Base-by-base conservation (phyloP, 495 filamentous ascomycete species). In the Neurospora terricola region DNA sequence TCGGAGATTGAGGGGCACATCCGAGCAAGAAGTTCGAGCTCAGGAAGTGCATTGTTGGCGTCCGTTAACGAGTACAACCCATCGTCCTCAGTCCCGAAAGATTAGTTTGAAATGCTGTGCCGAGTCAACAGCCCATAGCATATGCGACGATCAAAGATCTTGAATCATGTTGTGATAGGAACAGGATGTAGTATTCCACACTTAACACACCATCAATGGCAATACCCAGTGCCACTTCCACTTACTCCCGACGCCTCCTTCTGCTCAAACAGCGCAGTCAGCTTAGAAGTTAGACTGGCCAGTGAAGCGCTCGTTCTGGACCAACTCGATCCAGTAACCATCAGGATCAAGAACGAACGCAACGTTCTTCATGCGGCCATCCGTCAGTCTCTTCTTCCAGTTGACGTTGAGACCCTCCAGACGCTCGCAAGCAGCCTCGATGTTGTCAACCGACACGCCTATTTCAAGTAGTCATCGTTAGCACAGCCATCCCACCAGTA, bases 311-410 rank as follows among this genome's bases (percentile, higher is more conserved):
- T 90, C 88, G 38, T 91, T 90, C 84, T 97, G 93, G 70, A 97
- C 89, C 71, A 97, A 83, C 84, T 98, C 94, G 72, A 97, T 88
- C 92, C 93, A 96, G 80, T 97, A 97, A 36, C 89, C 89, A 82
- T 99, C 96, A 0, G 96, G 96, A 80, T 99, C 95, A 11, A 97
- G 84, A 27, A 98, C 80, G 80, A 98, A 98, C 0, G 96, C 96
- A n/a, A 98, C 90, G 78, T 94, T 92, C 87, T 92, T 94, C 94
- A 97, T 97, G 48, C 92, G 86, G 1, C 94, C 94, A 73, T 98
- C 94, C 18, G 91, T 94, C 72, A 99, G 87, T 75, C 92, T 86
- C 90, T 98, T 98, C 88, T 97, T 96, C 91, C 93, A 99, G 81
- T 89, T 90, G 37, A 95, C 91, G 10, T 91, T 88, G 77, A 92